These are phyloP conservation scores for Physocladia obscura DNA, from an alignment of 192 early-diverging fungal species.

Conservation along the genomic window DNA sequence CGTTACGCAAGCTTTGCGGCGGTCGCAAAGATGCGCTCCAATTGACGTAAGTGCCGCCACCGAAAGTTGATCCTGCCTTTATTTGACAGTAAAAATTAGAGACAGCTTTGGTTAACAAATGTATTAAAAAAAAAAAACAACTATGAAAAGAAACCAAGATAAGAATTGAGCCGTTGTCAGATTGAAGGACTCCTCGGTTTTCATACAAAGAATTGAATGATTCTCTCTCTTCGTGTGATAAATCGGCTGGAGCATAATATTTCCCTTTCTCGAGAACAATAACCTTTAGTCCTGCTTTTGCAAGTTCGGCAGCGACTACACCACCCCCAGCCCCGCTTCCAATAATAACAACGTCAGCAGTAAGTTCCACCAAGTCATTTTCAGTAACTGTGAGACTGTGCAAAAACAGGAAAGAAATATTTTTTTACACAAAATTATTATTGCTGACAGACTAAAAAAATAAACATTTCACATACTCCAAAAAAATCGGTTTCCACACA, in stretches of 20 bases:
- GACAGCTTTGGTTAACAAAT: background rate
- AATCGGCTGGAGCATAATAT: slow-evolving; percentile 54
- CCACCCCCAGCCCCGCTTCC: slow-evolving; percentile 73
- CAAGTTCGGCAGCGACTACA: slow-evolving; percentile 65
- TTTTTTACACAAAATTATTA: background rate
- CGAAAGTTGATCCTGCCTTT: slow-evolving; percentile 53
- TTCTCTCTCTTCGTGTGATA: slow-evolving; percentile 51
- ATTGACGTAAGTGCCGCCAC: slow-evolving; percentile 11
- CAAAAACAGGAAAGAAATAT: background rate
- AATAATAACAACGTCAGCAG: slow-evolving; percentile 65
- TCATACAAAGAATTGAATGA: slow-evolving; percentile 60
- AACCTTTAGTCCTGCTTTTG: slow-evolving; percentile 64
- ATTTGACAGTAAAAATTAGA: background rate
- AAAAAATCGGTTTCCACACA: slow-evolving; percentile 56
- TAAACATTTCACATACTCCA: slow-evolving; percentile 35
- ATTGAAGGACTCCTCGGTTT: slow-evolving; percentile 42
- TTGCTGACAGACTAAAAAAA: too few species aligned
- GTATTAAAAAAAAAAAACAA: background rate
- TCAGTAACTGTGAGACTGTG: too few species aligned
- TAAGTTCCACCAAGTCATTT: slow-evolving; percentile 33
- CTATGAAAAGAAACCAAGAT: slow-evolving; percentile 54
- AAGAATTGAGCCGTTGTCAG: slow-evolving; percentile 55
- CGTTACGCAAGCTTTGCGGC: slow-evolving; percentile 65
- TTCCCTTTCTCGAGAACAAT: slow-evolving; percentile 74
- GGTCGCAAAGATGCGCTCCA: slow-evolving; percentile 41